Evolutionary conservation across 139 green algal genomes (phyloP).

Genomic region (Edaphochlamys debaryana): DNA sequence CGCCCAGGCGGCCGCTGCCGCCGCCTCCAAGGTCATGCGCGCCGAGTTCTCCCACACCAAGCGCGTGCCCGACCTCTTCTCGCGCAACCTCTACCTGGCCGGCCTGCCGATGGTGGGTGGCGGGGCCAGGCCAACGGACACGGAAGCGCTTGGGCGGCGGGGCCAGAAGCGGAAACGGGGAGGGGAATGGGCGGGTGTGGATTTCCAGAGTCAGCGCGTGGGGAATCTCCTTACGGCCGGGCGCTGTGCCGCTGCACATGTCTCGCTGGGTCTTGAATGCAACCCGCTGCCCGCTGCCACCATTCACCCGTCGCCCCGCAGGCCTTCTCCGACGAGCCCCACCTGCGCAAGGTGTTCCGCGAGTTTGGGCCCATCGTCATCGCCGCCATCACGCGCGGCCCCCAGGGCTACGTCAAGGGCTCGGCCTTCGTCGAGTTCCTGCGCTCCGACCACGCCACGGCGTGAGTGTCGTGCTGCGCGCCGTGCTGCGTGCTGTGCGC

Average conservation of each 20-base stretch:
- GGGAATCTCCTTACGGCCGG: too few species aligned
- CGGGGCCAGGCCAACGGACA: too few species aligned
- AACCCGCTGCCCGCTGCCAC: too few species aligned
- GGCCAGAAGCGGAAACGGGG: too few species aligned
- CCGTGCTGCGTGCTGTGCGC: too few species aligned
- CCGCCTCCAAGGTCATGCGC: constrained; percentile 52
- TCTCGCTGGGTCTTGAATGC: too few species aligned
- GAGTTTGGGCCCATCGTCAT: constrained; percentile 38
- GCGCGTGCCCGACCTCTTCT: constrained; percentile 62
- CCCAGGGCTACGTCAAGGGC: constrained; percentile 52
- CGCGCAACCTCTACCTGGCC: constrained; percentile 61
- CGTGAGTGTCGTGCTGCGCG: constrained; percentile 51
- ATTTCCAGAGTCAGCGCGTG: too few species aligned
- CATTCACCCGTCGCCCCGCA: too few species aligned
- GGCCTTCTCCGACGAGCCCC: not conserved
- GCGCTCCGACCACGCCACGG: constrained; percentile 59
- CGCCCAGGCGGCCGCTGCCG: not conserved
- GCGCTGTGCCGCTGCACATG: too few species aligned
- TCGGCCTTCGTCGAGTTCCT: constrained; percentile 85
- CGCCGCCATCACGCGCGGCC: constrained; percentile 27
- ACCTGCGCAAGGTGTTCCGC: constrained; percentile 35
- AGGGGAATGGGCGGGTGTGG: too few species aligned
- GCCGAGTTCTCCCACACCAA: constrained; percentile 53
- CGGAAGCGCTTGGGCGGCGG: too few species aligned
- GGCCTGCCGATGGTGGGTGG: constrained; percentile 51